Evolutionary conservation across 2,329 filamentous ascomycete genomes (phyloP), one percentile per base, ranked within the genome.

Genomic region (Stagonosporopsis vannaccii): DNA sequence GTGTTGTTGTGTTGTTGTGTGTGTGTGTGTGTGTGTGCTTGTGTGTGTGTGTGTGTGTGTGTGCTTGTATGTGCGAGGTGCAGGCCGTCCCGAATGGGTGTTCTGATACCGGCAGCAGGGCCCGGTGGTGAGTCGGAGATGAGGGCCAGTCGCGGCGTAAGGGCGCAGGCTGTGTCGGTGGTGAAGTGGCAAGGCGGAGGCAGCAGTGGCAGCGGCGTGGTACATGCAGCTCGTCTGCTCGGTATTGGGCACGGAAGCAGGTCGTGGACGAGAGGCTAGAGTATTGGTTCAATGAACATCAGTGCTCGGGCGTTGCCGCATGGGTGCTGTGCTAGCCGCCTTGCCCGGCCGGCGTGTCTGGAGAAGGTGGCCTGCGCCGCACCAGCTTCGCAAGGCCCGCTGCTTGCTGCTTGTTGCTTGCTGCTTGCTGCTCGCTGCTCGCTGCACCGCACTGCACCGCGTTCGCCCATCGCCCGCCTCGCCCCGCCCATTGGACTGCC

Each of bases 271-370:
- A n/a, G 43, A 19, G 44, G 23, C 43, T 37, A 46, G 37, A 23
- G 42, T 56, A 56, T 56, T 56, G 52, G 52, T 19, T 45, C 52
- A 56, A 56, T 50, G 52, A 50, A 56, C 45, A 56, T 50, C 40
- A 50, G 11, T 37, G 52, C 41, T 46, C 28, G 41, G 52, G 23
- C 51, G 28, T 49, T 26, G 22, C 51, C 51, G 52, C 52, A 35
- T 56, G 41, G 52, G 46, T 50, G 46, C 22, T 26, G 13, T 44
- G 33, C 33, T 48, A 49, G 51, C 51, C 51, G 51, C 51, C 44
- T 39, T 55, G 51, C 51, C 51, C 39, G 51, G 23, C 26, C 37
- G 51, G 44, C 44, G 11, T 48, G 51, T n/a, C n/a, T n/a, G n/a
- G n/a, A n/a, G n/a, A n/a, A n/a, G n/a, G n/a, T n/a, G n/a, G n/a